phyloP scores from a whole-genome alignment of 441 rosid genomes.

The Euphorbia celastroides region DNA sequence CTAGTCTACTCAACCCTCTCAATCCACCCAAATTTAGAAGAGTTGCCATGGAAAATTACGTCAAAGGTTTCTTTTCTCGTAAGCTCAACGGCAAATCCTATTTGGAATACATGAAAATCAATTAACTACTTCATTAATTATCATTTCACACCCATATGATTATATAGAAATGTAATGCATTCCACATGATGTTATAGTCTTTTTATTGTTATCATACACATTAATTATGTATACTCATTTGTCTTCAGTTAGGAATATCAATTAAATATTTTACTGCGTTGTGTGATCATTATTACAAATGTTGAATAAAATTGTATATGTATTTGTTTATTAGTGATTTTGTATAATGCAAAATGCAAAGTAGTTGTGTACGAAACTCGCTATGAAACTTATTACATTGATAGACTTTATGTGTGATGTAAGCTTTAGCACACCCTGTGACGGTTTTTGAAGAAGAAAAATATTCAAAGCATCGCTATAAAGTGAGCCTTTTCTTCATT shows the following conservation, averaged over 20 bases:
- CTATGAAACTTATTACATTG: too few species aligned
- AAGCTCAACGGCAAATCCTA: constrained; percentile 27
- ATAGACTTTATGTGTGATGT: too few species aligned
- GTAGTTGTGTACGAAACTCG: neutral
- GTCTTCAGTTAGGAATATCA: neutral
- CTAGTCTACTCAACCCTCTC: constrained; percentile 18
- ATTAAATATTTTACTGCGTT: neutral
- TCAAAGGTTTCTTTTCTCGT: constrained; percentile 22
- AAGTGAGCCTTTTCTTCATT: too few species aligned
- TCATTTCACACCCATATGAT: neutral
- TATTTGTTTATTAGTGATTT: neutral
- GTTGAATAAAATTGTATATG: neutral
- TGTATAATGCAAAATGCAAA: too few species aligned
- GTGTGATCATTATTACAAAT: neutral
- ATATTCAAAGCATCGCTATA: too few species aligned
- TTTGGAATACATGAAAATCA: constrained; percentile 28
- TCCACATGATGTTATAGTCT: neutral
- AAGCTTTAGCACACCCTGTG: too few species aligned
- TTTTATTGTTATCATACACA: too few species aligned
- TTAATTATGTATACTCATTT: too few species aligned
- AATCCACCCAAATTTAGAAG: constrained; percentile 32
- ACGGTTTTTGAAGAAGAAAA: too few species aligned
- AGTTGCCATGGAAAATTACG: constrained; percentile 25
- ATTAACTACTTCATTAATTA: neutral
- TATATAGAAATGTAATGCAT: neutral